Base-by-base conservation (phyloP, 2,329 filamentous ascomycete genomes). In the Lecanicillium sp. region DNA sequence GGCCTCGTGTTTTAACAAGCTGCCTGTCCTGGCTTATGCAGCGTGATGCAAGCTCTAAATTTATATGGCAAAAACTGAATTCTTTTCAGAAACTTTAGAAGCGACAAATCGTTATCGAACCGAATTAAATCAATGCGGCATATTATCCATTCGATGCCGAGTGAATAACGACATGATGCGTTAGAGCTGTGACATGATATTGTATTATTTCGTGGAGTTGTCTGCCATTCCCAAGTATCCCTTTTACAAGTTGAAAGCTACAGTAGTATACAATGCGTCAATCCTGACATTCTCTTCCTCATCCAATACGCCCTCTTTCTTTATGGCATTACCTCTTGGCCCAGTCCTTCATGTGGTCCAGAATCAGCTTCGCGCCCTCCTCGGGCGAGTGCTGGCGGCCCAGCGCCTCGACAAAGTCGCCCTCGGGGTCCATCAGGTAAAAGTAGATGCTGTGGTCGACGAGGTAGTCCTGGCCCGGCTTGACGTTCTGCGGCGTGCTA, bases 391-490 rank as follows among this genome's bases (percentile, higher is more conserved):
- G 90, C 69, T 98, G 93, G 53, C 93, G 77, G 15, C 93, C 93
- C 61, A 98, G 83, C 11, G 90, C 94, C 72, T 98, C 94, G 23
- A 98, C 91, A 67, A 98, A 98, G 66, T 98, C 90, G 17, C 91
- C 91, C 58, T 97, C 90, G 0, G 93, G 93, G 65, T 97, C 93
- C 93, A 98, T 98, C 57, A 98, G 71, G 67, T 98, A 98, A 62
- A 98, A 98, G 75, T 98, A 98, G 58, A 98, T 98, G 67, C 90
- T 96, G 72, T 98, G 93, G 67, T 98, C 93, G 11, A 98, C 93
- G 58, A 98, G 69, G 65, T 98, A 98, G 67, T 98, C 93, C 73
- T 96, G 87, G 1, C 91, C 93, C 1, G 90, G 86, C 74, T 90
- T 86, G 49, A 97, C 87, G 54, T 90, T 79, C 58, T 81, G 75